phyloP scores from a whole-genome alignment of 116 monocot species.

The Posidonia oceanica region DNA sequence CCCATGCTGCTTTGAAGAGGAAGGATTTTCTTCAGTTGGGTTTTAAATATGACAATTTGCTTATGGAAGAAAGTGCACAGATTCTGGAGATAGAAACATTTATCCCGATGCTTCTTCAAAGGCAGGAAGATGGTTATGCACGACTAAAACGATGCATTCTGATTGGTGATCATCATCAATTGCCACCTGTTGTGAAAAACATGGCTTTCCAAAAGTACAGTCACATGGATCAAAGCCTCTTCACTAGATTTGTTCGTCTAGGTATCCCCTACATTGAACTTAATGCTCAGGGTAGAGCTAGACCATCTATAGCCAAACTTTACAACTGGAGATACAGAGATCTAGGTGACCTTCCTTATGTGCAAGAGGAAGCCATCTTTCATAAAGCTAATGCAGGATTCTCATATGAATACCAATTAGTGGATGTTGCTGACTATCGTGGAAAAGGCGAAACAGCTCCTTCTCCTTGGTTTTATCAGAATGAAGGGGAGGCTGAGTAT shows the following conservation, averaged over 20 bases:
- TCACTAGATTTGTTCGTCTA: constrained; percentile 91
- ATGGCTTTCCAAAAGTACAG: constrained; percentile 99
- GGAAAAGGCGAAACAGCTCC: constrained; percentile 92
- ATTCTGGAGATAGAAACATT: constrained; percentile 98
- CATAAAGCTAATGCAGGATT: constrained; percentile 95
- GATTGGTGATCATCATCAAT: constrained; percentile 98
- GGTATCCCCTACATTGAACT: constrained; percentile 97
- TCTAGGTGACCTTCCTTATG: constrained; percentile 82
- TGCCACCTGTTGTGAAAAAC: constrained; percentile 98
- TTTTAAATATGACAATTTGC: constrained; percentile 92
- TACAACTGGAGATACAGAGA: constrained; percentile 99
- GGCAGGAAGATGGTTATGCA: constrained; percentile 97
- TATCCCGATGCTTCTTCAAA: constrained; percentile 96
- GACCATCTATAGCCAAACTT: constrained; percentile 73
- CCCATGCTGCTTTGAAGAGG: constrained; percentile 95
- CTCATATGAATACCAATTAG: constrained; percentile 80
- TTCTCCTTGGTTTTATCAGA: constrained; percentile 99
- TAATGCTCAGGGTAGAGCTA: constrained; percentile 94
- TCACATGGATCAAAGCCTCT: constrained; percentile 98
- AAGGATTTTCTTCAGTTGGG: constrained; percentile 94
- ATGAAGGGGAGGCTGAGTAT: constrained; percentile 97
- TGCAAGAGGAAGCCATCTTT: constrained; percentile 54
- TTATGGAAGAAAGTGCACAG: constrained; percentile 99
- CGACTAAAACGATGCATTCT: constrained; percentile 88
- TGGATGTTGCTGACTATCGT: constrained; percentile 80